Evolutionary conservation across 495 filamentous ascomycete species (phyloP).

Genomic region (Annulohypoxylon nitens): DNA sequence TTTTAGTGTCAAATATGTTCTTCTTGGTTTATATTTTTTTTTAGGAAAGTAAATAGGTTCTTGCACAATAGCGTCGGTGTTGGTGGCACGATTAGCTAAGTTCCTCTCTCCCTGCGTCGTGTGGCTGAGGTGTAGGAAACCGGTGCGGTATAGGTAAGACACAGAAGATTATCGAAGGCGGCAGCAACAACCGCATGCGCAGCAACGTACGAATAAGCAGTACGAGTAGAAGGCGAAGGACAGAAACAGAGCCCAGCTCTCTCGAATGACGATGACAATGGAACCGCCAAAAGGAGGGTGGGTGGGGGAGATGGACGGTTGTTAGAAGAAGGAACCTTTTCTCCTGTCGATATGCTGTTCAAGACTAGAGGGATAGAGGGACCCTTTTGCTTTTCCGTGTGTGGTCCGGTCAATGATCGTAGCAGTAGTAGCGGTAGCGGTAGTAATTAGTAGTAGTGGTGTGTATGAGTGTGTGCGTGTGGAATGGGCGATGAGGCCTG

Average conservation of each 20-base stretch:
- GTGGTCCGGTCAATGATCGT: constrained; percentile 33
- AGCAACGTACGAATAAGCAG: constrained; percentile 15
- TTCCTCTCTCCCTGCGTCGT: constrained; percentile 33
- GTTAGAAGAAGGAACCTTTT: constrained; percentile 33
- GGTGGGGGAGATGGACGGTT: constrained; percentile 19
- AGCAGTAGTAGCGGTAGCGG: constrained; percentile 15
- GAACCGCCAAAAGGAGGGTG: constrained; percentile 30
- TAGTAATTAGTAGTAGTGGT: constrained; percentile 20
- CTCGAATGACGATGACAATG: constrained; percentile 36
- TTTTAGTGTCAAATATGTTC: constrained; percentile 16
- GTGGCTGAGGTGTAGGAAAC: constrained; percentile 40
- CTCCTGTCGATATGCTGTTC: constrained; percentile 32
- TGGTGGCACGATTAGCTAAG: constrained; percentile 21
- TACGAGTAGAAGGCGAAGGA: constrained; percentile 20
- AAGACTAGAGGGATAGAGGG: constrained; percentile 27
- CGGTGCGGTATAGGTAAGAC: constrained; percentile 32
- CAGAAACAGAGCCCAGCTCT: constrained; percentile 43
- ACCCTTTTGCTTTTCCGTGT: constrained; percentile 43
- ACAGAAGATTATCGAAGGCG: constrained; percentile 32
- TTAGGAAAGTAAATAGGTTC: constrained; percentile 14
- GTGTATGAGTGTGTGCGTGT: constrained; percentile 31
- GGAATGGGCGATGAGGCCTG: constrained; percentile 40
- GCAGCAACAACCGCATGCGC: constrained; percentile 16
- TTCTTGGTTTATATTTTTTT: constrained; percentile 1
- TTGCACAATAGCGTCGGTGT: constrained; percentile 13